Conservation (phyloP, 257 asterid species). For the Ballota nigra region DNA sequence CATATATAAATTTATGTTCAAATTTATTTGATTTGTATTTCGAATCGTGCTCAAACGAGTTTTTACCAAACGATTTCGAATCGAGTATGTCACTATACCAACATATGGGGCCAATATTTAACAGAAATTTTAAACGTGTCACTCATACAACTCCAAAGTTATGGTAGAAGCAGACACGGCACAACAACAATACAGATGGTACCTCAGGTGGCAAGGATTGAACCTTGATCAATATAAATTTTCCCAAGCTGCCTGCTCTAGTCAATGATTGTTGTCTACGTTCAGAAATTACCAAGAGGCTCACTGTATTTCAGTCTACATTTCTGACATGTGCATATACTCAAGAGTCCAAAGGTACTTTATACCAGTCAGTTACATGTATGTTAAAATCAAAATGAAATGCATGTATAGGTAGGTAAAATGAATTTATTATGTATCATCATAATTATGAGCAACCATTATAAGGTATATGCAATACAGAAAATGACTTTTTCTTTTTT, state of each 20-base stretch:
- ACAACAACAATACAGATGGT: slow-evolving; percentile 54
- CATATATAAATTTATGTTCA: no score
- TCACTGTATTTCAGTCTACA: neutral
- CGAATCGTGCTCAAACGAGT: no score
- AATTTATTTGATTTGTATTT: no score
- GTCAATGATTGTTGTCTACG: slow-evolving; percentile 16
- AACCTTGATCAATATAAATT: slow-evolving; percentile 79
- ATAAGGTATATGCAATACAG: neutral
- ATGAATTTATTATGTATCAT: neutral
- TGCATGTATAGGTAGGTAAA: neutral
- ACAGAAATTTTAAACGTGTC: slow-evolving; percentile 8
- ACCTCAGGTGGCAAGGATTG: slow-evolving; percentile 76
- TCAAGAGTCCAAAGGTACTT: neutral
- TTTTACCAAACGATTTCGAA: no score
- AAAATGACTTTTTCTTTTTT: neutral
- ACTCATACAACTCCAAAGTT: slow-evolving; percentile 18
- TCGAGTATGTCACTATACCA: no score
- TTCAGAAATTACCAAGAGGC: slow-evolving; percentile 1
- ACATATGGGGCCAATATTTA: slow-evolving; percentile 9
- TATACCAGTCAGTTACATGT: neutral
- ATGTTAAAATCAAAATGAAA: neutral
- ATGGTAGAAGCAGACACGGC: slow-evolving; percentile 76
- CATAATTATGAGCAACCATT: neutral
- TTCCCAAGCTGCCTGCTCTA: slow-evolving; percentile 64
- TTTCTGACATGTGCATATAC: neutral